phyloP scores from a whole-genome alignment of 768 basidiomycete species.

The Termitomyces sp. region DNA sequence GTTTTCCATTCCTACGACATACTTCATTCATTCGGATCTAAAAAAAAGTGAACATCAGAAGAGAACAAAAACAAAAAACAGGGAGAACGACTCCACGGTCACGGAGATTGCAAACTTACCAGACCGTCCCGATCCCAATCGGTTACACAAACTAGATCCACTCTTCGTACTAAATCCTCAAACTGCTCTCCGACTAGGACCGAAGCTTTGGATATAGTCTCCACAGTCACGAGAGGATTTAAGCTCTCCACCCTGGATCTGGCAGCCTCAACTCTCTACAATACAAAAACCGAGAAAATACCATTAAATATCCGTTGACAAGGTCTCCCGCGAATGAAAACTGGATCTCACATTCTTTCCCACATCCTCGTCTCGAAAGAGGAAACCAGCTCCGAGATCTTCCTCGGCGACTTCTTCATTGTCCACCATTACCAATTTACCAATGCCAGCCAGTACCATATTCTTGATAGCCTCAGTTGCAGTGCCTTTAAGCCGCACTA shows the following conservation, averaged over 20 bases:
- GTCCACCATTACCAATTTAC: constrained; percentile 83
- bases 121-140: constrained; percentile 67
- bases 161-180: constrained; percentile 51
- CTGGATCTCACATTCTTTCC: constrained; percentile 68
- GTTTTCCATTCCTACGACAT: constrained; percentile 69
- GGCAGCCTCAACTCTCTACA: constrained; percentile 81
- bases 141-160: constrained; percentile 86
- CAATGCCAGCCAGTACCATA: constrained; percentile 94
- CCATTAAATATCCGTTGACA: constrained; percentile 31
- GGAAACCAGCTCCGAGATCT: constrained; percentile 90
- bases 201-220: constrained; percentile 51
- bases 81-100: not conserved
- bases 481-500: constrained; percentile 73
- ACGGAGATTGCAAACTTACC: constrained; percentile 42
- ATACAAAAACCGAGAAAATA: constrained; percentile 28
- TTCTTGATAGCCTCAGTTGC: constrained; percentile 97
- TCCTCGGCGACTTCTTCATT: constrained; percentile 67
- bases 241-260: constrained; percentile 81
- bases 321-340: constrained; percentile 4
- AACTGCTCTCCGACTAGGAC: constrained; percentile 48
- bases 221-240: constrained; percentile 87
- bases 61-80: constrained; percentile 6
- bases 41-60: constrained; percentile 5
- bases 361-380: constrained; percentile 91
- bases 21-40: constrained; percentile 76